Percentiles rank a stretch among this genome's conserved stretches.
Conservation (phyloP, 441 rosid species). For the Omphalea diandra region DNA sequence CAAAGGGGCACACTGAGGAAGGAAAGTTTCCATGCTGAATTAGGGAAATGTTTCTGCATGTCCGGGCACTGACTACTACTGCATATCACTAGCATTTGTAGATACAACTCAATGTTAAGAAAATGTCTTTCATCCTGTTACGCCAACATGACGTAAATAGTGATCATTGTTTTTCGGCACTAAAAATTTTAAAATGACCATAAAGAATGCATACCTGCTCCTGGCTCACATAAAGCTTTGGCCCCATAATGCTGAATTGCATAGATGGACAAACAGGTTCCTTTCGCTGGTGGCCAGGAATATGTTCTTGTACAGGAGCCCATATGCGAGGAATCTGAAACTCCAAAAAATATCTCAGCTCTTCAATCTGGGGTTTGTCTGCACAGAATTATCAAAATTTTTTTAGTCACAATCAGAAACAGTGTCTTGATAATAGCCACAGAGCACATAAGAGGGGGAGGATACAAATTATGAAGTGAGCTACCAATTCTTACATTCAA, state of each 20-base stretch:
- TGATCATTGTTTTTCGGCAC: neutral
- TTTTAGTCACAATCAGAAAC: neutral
- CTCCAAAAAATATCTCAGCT: slow-evolving; percentile 66
- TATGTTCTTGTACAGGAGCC: slow-evolving; percentile 59
- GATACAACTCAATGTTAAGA: neutral
- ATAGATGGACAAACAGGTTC: slow-evolving; percentile 77
- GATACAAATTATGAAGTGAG: neutral
- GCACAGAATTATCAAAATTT: slow-evolving; percentile 23
- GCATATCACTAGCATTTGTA: neutral
- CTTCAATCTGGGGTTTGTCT: slow-evolving; percentile 75
- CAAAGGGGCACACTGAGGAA: neutral
- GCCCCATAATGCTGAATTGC: slow-evolving; percentile 81
- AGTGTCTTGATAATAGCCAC: neutral
- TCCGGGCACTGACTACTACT: neutral
- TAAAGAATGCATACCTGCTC: slow-evolving; percentile 51
- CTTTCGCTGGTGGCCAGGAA: slow-evolving; percentile 61
- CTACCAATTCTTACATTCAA: slow-evolving; percentile 47
- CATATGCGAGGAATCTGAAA: slow-evolving; percentile 64
- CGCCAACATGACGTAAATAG: neutral
- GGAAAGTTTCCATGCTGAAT: neutral
- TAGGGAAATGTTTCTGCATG: neutral
- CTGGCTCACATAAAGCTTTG: slow-evolving; percentile 60
- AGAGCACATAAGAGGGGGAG: neutral
- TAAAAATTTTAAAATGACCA: neutral
- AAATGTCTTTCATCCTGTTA: neutral